Base-by-base conservation (phyloP, 192 early-diverging fungal genomes). In the Spinellus fusiger region DNA sequence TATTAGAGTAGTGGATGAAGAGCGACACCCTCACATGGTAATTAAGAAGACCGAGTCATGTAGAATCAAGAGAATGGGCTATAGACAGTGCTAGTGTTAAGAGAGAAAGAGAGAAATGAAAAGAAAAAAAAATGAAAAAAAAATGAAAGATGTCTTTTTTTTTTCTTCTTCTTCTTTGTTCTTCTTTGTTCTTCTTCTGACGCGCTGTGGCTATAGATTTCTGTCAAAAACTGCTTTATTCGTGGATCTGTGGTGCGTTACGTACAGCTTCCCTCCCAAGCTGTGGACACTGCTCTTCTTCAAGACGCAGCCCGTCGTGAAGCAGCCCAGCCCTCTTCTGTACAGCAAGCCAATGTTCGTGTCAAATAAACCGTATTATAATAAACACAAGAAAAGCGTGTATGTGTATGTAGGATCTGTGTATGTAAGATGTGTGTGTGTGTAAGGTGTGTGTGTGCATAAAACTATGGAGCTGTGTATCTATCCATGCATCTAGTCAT, bases 221-320 rank as follows among this genome's bases (percentile, higher is more conserved):
- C 93, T 4, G 91, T 99, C 15, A 97, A 96, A 68, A 99, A 98
- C 81, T 98, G 95, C 71, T 99, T 98, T 72, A 97, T 99, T 65
- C 89, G 98, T 59, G 98, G 98, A 18, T 98, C 95, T 5, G 98
- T 99, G 0, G 96, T 99, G 32, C 85, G 98, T 25, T 99, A 99
- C 61, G 96, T 98, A 23, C 86, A 90, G 57, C 67, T 99, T 34
- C 94, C 93, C 1, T 76, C 91, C 4, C 78, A 82, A 28, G 86
- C 89, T 10, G 93, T 99, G 18, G 96, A 99, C 69, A 97, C 92
- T 16, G 92, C 90, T 44, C 68, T 99, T 58, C 70, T 99, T 49
- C 98, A 99, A 68, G 98, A 99, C 70, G 98, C 98, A 2, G 89
- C 98, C 4, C 75, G 98, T 52, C 78, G 90, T 38, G 95, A 99